These are phyloP conservation scores for Ampelomyces quisqualis DNA, from an alignment of 2,329 filamentous ascomycete species.

Conservation along the genomic window DNA sequence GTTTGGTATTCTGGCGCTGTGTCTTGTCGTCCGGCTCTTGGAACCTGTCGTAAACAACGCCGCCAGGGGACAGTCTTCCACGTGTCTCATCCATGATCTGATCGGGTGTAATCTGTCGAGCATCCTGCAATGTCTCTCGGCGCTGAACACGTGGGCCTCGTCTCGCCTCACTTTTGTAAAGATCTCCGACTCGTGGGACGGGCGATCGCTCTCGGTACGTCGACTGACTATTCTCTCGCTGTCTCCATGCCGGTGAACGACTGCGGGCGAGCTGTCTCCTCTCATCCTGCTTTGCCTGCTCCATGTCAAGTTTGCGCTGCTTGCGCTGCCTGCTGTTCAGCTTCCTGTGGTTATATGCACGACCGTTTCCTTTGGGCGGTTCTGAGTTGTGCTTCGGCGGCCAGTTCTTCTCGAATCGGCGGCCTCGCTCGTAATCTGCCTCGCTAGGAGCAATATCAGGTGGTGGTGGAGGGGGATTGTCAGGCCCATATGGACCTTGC, in stretches of 20 bases:
- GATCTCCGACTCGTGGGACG: not conserved
- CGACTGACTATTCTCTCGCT: not conserved
- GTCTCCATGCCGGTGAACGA: not conserved
- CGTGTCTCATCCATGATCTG: constrained; percentile 1
- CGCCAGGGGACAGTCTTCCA: not conserved
- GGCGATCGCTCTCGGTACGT: not conserved
- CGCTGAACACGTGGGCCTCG: not conserved
- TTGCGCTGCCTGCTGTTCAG: not conserved
- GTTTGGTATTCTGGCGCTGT: not conserved
- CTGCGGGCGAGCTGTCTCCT: not conserved
- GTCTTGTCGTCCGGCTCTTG: not conserved
- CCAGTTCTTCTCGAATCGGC: not conserved
- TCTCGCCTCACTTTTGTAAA: not conserved
- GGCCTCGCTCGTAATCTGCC: not conserved
- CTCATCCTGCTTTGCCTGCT: not conserved
- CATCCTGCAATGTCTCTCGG: not conserved
- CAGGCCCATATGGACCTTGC: constrained; percentile 5
- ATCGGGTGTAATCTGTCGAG: constrained; percentile 2
- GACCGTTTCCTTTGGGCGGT: not conserved
- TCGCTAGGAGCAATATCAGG: not conserved
- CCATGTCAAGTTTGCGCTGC: not conserved
- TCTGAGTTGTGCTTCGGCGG: not conserved
- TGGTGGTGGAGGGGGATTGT: constrained; percentile 11
- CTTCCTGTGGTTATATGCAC: not conserved
- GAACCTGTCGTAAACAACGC: not conserved